Evolutionary conservation across 306 rosid genomes (phyloP), one percentile per base, ranked within the genome.

Genomic region (Calophaca sinica): DNA sequence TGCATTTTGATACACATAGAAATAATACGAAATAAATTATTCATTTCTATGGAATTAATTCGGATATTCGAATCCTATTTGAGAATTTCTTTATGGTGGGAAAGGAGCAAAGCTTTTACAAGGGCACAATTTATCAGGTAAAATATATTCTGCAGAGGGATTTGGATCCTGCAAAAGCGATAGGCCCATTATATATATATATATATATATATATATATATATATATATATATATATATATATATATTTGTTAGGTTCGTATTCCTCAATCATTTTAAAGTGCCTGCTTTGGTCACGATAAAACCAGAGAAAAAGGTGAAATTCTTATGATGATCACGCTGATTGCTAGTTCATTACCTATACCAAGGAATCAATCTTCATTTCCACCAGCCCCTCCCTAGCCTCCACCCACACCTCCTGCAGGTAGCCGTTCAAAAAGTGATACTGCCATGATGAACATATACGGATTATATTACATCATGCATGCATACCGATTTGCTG

Each of bases 21-120:
- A 20, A 20, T 20, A 20, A 20, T 20, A 20, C 0, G 46, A 39
- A 26, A 74, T 15, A 69, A 28, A 12, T 59, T 59, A 54, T 35
- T 14, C 49, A 42, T 74, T 74, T 41, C 9, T 74, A 20, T 20
- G 26, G 26, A 20, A 20, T 20, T 20, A 20, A 20, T 20, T 55
- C 67, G 90, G 84, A 85, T 83, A 75, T 84, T 86, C 88, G 83
- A 75, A 65, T 81, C 70, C 63, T 45, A 72, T 14, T 70, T 65
- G 72, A 41, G 15, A 11, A 49, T 78, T 59, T 68, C 59, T 72
- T 78, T 80, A 68, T 62, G 70, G 80, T 51, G 39, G 73, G 69
- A 87, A 85, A 81, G 91, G 82, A 60, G 60, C 39, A 50, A 68
- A 68, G 80, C 94, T 87, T 89, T 89, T 79, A 66, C 62, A 57